A percentile compares a stretch with the other conserved stretches of the same genome.
These are phyloP conservation scores for Pittosporum tobira DNA, from an alignment of 129 eudicot species.

Conservation along the genomic window DNA sequence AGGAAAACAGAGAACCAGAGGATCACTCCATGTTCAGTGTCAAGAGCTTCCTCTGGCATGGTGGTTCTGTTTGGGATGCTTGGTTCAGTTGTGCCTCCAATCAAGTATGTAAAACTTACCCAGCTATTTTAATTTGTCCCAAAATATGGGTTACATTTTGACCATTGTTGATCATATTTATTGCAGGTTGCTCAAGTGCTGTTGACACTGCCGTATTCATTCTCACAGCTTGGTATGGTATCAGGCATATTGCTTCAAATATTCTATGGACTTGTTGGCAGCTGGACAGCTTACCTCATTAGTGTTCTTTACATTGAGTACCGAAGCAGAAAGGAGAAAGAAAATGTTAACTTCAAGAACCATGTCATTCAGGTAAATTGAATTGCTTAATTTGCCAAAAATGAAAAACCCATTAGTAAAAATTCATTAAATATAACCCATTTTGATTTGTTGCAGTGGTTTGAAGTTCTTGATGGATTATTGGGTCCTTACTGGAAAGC, in stretches of 20 bases:
- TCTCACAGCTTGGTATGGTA: slow-evolving; percentile 29
- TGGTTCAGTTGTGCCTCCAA: slow-evolving; percentile 99
- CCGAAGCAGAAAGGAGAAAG: slow-evolving; percentile 28
- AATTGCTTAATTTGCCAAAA: neutral
- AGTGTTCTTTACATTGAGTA: slow-evolving; percentile 30
- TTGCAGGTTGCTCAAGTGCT: slow-evolving; percentile 37
- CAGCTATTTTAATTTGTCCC: neutral
- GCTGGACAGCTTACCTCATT: slow-evolving; percentile 27
- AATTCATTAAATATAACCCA: neutral
- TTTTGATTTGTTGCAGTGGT: neutral
- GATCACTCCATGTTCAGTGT: slow-evolving; percentile 43
- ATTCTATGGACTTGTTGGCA: slow-evolving; percentile 8
- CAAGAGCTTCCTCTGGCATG: slow-evolving; percentile 74
- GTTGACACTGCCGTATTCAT: slow-evolving; percentile 29
- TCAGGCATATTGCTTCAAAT: slow-evolving; percentile 12
- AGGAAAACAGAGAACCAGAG: slow-evolving; percentile 26
- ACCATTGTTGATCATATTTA: neutral
- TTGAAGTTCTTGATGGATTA: slow-evolving; percentile 19
- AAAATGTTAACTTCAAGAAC: slow-evolving; percentile 28
- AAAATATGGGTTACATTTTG: neutral
- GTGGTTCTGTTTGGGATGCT: slow-evolving; percentile 97
- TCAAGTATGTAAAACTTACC: slow-evolving; percentile 39
- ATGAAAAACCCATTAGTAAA: neutral
- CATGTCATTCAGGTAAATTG: slow-evolving; percentile 34
- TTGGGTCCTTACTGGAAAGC: slow-evolving; percentile 14